A percentile compares a stretch with the other conserved stretches of the same genome.
These are phyloP conservation scores for Jimgerdemannia flammicorona DNA, from an alignment of 192 early-diverging fungal genomes.

Conservation along the genomic window DNA sequence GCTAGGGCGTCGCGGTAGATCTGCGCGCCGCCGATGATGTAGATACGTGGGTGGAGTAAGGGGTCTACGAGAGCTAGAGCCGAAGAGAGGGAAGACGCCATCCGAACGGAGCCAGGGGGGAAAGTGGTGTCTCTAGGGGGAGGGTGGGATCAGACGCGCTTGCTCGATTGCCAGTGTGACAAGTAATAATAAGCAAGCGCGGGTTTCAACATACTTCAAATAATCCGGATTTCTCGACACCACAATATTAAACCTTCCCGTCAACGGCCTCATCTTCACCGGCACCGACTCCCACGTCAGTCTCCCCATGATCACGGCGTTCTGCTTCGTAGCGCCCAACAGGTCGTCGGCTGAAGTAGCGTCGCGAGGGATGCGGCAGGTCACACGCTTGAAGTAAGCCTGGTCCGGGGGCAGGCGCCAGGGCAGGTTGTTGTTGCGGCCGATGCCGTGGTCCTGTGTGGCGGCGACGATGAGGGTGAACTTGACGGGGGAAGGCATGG, in stretches of 20 bases:
- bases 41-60: constrained; percentile 45
- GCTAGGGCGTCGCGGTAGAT: constrained; percentile 71
- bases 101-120: constrained; percentile 14
- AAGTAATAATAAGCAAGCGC: neutral
- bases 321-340: constrained; percentile 24
- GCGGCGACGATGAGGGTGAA: constrained; percentile 78
- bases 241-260: constrained; percentile 78
- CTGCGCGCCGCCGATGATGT: constrained; percentile 77
- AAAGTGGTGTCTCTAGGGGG: constrained; percentile 8
- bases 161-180: neutral
- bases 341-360: neutral
- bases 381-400: constrained; percentile 73
- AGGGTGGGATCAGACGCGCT: neutral
- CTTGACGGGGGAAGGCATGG: neutral
- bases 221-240: constrained; percentile 62
- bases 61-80: constrained; percentile 51
- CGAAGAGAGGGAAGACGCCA: constrained; percentile 44
- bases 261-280: constrained; percentile 72
- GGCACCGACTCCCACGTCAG: constrained; percentile 94
- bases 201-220: constrained; percentile 23
- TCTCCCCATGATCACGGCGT: constrained; percentile 93
- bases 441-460: constrained; percentile 74
- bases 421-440: constrained; percentile 63
- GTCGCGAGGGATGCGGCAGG: constrained; percentile 35
- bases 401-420: constrained; percentile 89